Percentiles rank a stretch among this genome's conserved stretches.
Conservation (phyloP, 371 early-diverging fungal genomes). For the Syncephalastrum sp. region DNA sequence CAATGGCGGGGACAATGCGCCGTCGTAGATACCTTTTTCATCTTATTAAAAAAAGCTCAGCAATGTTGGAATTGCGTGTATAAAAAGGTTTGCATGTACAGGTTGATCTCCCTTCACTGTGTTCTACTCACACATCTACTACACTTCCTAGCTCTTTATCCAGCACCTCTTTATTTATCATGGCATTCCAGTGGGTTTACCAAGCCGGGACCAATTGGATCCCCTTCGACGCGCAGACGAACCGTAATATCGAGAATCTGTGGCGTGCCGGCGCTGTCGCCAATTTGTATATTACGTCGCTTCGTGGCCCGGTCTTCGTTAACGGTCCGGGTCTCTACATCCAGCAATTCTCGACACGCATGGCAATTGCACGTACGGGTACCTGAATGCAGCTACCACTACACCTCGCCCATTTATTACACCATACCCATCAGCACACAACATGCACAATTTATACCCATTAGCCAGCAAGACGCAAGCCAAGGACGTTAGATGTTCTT, state of each 20-base stretch:
- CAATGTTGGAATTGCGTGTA: no score
- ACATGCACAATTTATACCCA: no score
- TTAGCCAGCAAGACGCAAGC: no score
- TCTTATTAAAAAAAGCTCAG: no score
- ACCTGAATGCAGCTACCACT: background rate
- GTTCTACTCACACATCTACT: background rate
- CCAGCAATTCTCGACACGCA: slow-evolving; percentile 13
- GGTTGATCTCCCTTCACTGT: no score
- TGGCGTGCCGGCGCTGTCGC: slow-evolving; percentile 16
- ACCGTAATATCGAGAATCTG: slow-evolving; percentile 15
- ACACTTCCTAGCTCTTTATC: background rate
- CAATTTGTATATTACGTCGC: slow-evolving; percentile 21
- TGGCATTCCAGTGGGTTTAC: slow-evolving; percentile 20
- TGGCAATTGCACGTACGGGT: slow-evolving; percentile 20
- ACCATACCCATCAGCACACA: no score
- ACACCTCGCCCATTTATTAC: background rate
- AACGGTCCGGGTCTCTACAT: slow-evolving; percentile 23
- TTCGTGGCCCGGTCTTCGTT: slow-evolving; percentile 17
- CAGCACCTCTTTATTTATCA: background rate
- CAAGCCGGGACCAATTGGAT: slow-evolving; percentile 20
- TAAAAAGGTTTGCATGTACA: no score
- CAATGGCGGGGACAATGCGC: no score
- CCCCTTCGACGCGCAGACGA: slow-evolving; percentile 21
- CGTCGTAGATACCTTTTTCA: no score
- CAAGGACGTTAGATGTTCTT: no score